Evolutionary conservation across 129 eudicot genomes (phyloP), one percentile per base, ranked within the genome.

Genomic region (Apium graveolens): DNA sequence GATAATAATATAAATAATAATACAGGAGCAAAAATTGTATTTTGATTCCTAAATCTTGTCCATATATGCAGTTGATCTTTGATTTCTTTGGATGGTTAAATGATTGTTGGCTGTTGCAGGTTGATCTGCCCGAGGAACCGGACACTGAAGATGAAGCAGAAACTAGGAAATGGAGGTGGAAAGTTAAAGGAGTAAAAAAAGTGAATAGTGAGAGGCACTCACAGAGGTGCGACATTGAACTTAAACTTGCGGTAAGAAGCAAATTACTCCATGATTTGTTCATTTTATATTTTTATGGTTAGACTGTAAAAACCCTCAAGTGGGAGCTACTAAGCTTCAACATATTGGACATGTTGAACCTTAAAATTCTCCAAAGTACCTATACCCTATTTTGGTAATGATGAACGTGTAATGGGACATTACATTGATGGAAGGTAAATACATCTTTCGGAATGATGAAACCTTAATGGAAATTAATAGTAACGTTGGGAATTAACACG

Each of bases 131-230:
- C 3, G 97, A 91, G 83, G 89, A 94, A 71, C 98, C 96, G 8
- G 98, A 89, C 79, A 94, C 97, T 73, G 97, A 86, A 24, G 96
- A 91, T 83, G 96, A 86, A 78, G 60, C 84, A n/a, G 92, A 88
- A 84, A 16, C 91, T 5, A 94, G 75, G 85, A 89, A 94, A 81
- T 95, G 97, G 97, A 95, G 83, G 86, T 91, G 97, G 98, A 91
- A 95, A 90, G 90, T 91, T 42, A 95, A 79, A 79, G 81, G 75
- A 31, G 20, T 81, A 37, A 95, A 90, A 77, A 95, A 91, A 51
- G 91, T 84, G 72, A 95, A 95, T 76, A 73, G 90, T 76, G 97
- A 95, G 82, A 84, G 97, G 83, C 97, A 95, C 83, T 90, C 98
- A 35, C 98, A 89, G 53, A 89, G 98, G 78, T 95, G 98, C 79